These are phyloP conservation scores for Ceratobasidium theobromae DNA, from an alignment of 1,284 basidiomycete genomes.

Conservation along the genomic window DNA sequence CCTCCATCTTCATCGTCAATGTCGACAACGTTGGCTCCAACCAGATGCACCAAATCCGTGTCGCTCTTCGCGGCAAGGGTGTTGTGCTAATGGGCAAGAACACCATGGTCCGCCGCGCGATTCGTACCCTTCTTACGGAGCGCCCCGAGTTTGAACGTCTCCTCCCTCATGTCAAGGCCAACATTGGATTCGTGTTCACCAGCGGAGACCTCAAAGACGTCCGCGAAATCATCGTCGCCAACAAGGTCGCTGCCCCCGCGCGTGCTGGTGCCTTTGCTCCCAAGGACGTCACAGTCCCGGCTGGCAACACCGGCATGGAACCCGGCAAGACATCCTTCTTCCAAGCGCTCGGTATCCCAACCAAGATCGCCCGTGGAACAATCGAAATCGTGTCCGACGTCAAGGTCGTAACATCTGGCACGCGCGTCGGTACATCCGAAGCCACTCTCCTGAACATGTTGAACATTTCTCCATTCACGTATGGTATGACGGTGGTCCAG, in stretches of 20 bases:
- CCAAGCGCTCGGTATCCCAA: constrained; percentile 99
- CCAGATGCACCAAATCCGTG: constrained; percentile 99
- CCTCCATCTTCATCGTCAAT: constrained; percentile 98
- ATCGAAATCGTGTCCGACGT: constrained; percentile 99
- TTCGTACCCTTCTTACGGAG: constrained; percentile 87
- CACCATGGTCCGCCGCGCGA: constrained; percentile 99
- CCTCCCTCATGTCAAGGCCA: constrained; percentile 93
- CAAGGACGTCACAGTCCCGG: constrained; percentile 88
- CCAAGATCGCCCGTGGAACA: constrained; percentile 99
- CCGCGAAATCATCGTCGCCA: constrained; percentile 87
- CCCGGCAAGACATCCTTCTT: constrained; percentile 99
- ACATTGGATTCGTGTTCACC: constrained; percentile 99
- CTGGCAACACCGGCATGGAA: constrained; percentile 99
- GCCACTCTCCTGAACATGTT: constrained; percentile 99
- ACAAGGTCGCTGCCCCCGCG: constrained; percentile 98
- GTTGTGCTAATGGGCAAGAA: constrained; percentile 99
- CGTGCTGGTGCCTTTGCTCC: constrained; percentile 97
- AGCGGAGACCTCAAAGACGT: constrained; percentile 90
- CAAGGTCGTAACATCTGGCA: constrained; percentile 90
- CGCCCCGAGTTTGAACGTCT: constrained; percentile 95
- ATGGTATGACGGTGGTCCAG: constrained; percentile 96
- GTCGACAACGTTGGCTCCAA: constrained; percentile 99
- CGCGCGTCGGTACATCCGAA: constrained; percentile 95
- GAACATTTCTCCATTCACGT: constrained; percentile 98
- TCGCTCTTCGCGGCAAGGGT: constrained; percentile 93